phyloP scores from a whole-genome alignment of 805 yeast species.

The Brettanomyces anomalus region DNA sequence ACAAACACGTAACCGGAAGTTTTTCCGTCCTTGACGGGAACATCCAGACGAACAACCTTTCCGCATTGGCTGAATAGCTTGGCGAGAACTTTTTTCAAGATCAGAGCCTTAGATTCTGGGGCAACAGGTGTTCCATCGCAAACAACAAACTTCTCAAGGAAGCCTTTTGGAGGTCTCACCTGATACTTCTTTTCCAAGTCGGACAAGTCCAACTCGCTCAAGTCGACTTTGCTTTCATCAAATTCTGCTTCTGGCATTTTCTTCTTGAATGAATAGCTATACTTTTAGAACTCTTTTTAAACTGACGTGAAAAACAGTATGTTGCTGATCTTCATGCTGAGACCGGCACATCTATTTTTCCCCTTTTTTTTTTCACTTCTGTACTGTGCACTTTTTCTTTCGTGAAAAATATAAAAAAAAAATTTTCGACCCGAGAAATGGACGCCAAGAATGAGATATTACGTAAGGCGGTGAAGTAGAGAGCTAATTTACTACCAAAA shows the following conservation, averaged over 20 bases:
- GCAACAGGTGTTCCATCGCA: slow-evolving; percentile 96
- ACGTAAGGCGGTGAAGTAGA: too few species aligned
- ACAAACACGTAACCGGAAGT: slow-evolving; percentile 84
- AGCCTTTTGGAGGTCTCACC: slow-evolving; percentile 45
- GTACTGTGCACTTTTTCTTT: neutral
- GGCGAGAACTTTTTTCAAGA: slow-evolving; percentile 73
- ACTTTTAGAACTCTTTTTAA: too few species aligned
- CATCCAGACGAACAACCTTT: slow-evolving; percentile 65
- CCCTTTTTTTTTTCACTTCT: neutral
- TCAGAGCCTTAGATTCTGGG: slow-evolving; percentile 79
- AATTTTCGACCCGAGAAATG: too few species aligned
- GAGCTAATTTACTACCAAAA: too few species aligned
- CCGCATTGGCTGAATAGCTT: slow-evolving; percentile 77
- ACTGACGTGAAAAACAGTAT: too few species aligned
- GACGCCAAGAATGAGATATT: too few species aligned
- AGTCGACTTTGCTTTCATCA: slow-evolving; percentile 35
- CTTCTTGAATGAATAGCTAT: neutral
- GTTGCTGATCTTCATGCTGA: too few species aligned
- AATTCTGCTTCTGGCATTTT: slow-evolving; percentile 16
- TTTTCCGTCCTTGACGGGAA: slow-evolving; percentile 74
- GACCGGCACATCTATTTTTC: too few species aligned
- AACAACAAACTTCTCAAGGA: slow-evolving; percentile 70
- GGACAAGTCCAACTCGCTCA: slow-evolving; percentile 62
- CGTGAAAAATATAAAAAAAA: too few species aligned
- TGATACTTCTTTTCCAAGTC: slow-evolving; percentile 75